These are phyloP conservation scores for Monilinia aucupariae DNA, from an alignment of 2,329 filamentous ascomycete genomes.

Conservation along the genomic window DNA sequence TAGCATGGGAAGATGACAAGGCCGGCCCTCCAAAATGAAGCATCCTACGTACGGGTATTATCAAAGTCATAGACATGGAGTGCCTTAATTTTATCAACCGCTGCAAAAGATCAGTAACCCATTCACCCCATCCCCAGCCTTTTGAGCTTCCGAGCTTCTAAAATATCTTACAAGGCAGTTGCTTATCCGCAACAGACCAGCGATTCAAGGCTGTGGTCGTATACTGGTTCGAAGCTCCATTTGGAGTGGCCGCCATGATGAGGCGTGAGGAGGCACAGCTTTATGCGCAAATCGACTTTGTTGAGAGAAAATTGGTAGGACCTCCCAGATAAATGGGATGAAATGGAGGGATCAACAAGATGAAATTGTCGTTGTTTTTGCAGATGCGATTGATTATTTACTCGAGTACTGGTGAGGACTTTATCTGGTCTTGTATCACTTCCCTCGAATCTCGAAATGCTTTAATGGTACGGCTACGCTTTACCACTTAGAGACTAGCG, in stretches of 20 bases:
- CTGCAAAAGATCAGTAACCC: conserved; percentile 36
- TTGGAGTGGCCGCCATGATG: conserved; percentile 21
- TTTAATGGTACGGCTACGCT: background rate
- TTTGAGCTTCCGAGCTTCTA: background rate
- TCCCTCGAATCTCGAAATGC: conserved; percentile 9
- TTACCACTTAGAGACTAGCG: background rate
- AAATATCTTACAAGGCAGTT: conserved; percentile 54
- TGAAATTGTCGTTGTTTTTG: background rate
- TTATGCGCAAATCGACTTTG: conserved; percentile 10
- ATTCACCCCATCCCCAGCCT: background rate
- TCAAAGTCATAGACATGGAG: conserved; percentile 98
- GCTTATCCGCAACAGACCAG: conserved; percentile 74
- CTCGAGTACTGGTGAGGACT: no score
- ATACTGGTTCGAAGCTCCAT: conserved; percentile 24
- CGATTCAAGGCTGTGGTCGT: conserved; percentile 73
- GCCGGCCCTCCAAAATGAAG: background rate
- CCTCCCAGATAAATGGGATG: no score
- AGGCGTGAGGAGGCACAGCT: conserved; percentile 17
- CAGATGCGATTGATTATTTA: background rate
- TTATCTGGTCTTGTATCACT: background rate
- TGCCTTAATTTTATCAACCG: conserved; percentile 63
- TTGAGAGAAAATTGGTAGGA: no score
- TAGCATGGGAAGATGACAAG: no score
- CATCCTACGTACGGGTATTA: conserved; percentile 68
- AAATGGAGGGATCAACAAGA: no score